phyloP scores from a whole-genome alignment of 306 rosid genomes.

The Fragaria ananassa region DNA sequence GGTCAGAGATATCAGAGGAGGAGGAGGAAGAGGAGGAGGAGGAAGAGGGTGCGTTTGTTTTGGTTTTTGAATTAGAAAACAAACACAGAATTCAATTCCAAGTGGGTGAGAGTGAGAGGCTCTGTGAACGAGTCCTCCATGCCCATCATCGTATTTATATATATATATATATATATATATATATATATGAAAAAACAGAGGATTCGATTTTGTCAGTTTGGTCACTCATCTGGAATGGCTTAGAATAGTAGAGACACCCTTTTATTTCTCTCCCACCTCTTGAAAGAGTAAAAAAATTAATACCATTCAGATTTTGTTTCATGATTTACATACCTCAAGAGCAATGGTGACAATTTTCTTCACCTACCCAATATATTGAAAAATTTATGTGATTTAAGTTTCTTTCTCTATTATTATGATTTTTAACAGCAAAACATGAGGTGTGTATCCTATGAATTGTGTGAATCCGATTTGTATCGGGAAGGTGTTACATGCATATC shows the following conservation, averaged over 20 bases:
- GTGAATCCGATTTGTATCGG: not conserved
- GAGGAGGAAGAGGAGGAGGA: not conserved
- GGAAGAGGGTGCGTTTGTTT: conserved; percentile 30
- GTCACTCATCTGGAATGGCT: conserved; percentile 7
- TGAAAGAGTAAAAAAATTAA: not conserved
- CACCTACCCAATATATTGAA: not conserved
- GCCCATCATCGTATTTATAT: not conserved
- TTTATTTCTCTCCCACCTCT: not conserved
- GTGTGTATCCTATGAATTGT: not conserved
- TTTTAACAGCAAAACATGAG: not conserved
- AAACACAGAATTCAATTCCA: conserved; percentile 34
- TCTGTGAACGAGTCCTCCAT: conserved; percentile 34
- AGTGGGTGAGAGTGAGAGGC: conserved; percentile 29
- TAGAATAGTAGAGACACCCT: not conserved
- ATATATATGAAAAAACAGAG: not conserved
- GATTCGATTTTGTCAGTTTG: not conserved
- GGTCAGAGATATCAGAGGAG: conserved; percentile 70
- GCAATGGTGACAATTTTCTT: not conserved
- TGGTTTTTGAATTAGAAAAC: conserved; percentile 24
- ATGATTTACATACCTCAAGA: not conserved
- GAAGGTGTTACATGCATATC: conserved; percentile 1
- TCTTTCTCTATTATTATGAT: not conserved
- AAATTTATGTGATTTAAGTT: not conserved
- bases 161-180: not conserved
- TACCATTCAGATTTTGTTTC: not conserved